Conservation (phyloP, 2,329 filamentous ascomycete species). For the Cladophialophora immunda region DNA sequence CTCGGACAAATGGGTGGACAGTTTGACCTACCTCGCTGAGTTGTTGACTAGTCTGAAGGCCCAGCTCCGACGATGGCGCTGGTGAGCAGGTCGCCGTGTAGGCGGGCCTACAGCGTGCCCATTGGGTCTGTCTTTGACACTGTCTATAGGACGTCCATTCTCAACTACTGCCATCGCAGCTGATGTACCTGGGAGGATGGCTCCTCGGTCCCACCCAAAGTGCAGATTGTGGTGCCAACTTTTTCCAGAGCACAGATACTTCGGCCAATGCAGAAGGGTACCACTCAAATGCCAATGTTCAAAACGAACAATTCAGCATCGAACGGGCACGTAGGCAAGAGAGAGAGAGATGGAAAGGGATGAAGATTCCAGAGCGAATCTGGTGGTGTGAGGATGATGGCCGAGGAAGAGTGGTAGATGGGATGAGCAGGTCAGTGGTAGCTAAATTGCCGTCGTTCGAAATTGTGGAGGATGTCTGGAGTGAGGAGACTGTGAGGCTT, state of each 20-base stretch:
- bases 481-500: conserved; percentile 8
- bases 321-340: background rate
- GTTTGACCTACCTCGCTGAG: conserved; percentile 61
- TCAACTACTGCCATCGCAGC: conserved; percentile 48
- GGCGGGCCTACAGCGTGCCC: conserved; percentile 23
- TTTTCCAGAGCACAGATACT: background rate
- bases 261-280: background rate
- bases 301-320: background rate
- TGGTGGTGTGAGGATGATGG: conserved; percentile 9
- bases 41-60: conserved; percentile 51
- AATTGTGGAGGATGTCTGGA: conserved; percentile 21
- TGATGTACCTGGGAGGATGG: conserved; percentile 4
- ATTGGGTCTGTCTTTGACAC: conserved; percentile 41
- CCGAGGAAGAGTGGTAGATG: conserved; percentile 19
- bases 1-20: background rate
- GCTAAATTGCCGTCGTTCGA: conserved; percentile 6
- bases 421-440: conserved; percentile 17
- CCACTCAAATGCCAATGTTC: background rate
- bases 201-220: conserved; percentile 4
- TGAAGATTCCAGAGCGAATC: background rate
- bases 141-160: conserved; percentile 49
- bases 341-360: background rate
- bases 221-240: conserved; percentile 3
- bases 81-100: conserved; percentile 13
- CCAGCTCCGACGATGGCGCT: conserved; percentile 36